Conservation (phyloP, 345 rosid genomes). For the Populus nigra region DNA sequence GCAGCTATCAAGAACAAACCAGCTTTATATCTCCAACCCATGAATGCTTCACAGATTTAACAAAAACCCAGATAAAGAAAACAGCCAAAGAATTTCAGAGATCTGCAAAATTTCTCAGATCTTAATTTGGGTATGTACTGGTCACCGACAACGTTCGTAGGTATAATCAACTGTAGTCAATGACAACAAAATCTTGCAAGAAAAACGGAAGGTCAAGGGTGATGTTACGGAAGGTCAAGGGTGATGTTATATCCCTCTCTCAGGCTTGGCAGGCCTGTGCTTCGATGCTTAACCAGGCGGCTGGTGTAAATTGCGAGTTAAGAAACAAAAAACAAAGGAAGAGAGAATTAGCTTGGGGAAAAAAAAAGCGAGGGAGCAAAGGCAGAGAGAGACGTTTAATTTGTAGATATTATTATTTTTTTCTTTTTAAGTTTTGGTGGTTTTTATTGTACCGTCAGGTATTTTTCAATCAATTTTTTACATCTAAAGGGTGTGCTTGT, state of each 20-base stretch:
- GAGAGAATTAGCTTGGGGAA: background rate
- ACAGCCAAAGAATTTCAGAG: slow-evolving; percentile 19
- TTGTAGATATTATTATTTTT: background rate
- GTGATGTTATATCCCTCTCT: slow-evolving; percentile 1
- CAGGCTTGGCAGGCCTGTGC: background rate
- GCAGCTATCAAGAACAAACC: slow-evolving; percentile 81
- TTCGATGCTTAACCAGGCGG: slow-evolving; percentile 14
- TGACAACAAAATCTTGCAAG: background rate
- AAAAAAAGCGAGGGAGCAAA: background rate
- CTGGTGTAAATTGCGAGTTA: background rate
- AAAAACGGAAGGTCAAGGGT: background rate
- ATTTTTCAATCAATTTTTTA: background rate
- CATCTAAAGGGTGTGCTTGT: too few relatives aligned
- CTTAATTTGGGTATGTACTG: slow-evolving; percentile 10
- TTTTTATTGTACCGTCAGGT: background rate
- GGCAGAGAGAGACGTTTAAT: background rate
- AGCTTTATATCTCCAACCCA: slow-evolving; percentile 87
- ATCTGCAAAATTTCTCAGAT: slow-evolving; percentile 24
- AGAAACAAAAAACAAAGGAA: background rate
- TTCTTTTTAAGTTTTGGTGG: background rate
- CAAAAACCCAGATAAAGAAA: background rate
- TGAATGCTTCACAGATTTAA: slow-evolving; percentile 18
- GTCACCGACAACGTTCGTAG: background rate
- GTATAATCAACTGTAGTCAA: background rate
- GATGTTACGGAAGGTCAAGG: background rate